A percentile compares a stretch with the other conserved stretches of the same genome.
These are phyloP conservation scores for Protostelium mycophagum DNA, from an alignment of 78 protist genomes.

Conservation along the genomic window DNA sequence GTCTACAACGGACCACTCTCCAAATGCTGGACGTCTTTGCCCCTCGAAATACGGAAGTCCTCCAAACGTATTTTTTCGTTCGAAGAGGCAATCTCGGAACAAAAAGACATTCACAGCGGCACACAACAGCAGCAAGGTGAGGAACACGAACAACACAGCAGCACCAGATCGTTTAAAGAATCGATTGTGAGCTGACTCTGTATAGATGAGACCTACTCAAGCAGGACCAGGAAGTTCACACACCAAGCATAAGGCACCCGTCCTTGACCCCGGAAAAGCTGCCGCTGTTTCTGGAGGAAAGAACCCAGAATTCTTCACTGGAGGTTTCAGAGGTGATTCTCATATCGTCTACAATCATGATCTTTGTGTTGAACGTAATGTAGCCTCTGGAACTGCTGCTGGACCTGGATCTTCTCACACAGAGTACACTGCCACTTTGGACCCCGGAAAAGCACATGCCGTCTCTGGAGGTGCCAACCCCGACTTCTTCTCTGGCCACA, in stretches of 20 bases:
- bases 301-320: neutral
- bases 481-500: conserved; percentile 45
- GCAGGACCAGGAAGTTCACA: neutral
- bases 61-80: too few species aligned
- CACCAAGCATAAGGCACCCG: neutral
- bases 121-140: too few species aligned
- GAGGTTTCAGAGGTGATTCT: neutral
- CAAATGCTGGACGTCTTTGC: too few species aligned
- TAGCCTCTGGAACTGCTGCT: conserved; percentile 24
- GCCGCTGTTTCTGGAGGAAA: neutral
- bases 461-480: conserved; percentile 57
- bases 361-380: too few species aligned
- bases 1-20: too few species aligned
- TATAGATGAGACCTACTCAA: neutral
- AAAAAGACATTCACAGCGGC: too few species aligned
- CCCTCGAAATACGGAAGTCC: too few species aligned
- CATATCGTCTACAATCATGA: too few species aligned
- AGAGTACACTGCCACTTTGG: conserved; percentile 35
- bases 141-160: too few species aligned
- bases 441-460: conserved; percentile 24
- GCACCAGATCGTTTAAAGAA: too few species aligned
- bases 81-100: too few species aligned
- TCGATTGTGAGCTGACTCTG: too few species aligned
- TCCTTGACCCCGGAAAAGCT: conserved; percentile 2
- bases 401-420: conserved; percentile 53